Conservation (phyloP, 2,329 filamentous ascomycete genomes). For the Aspergillus sp. region DNA sequence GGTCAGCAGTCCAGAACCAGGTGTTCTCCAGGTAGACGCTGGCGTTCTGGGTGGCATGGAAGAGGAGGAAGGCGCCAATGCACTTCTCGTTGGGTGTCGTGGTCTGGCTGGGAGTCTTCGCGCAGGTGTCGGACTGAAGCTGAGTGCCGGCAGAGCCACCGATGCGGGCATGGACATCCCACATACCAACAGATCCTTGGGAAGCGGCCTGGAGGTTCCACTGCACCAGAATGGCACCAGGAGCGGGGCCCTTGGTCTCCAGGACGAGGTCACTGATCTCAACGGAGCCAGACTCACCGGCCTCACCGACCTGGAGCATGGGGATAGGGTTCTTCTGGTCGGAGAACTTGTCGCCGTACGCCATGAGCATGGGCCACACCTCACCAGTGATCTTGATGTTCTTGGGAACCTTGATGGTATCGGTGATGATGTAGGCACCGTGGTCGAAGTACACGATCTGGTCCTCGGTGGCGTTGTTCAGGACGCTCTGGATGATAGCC, state of each 20-base stretch:
- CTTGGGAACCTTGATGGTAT: conserved; percentile 65
- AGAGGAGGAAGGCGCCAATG: conserved; percentile 69
- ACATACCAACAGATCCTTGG: conserved; percentile 75
- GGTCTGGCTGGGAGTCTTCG: conserved; percentile 69
- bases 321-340: conserved; percentile 75
- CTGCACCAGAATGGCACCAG: conserved; percentile 86
- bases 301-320: conserved; percentile 81
- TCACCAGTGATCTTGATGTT: conserved; percentile 87
- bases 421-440: conserved; percentile 62
- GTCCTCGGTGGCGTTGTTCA: conserved; percentile 65
- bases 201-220: conserved; percentile 74
- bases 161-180: conserved; percentile 95
- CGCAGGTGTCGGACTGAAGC: conserved; percentile 76
- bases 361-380: conserved; percentile 88
- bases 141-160: conserved; percentile 83
- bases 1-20: conserved; percentile 89
- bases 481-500: conserved; percentile 73
- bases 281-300: conserved; percentile 74
- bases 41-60: conserved; percentile 57
- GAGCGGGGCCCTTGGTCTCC: conserved; percentile 77
- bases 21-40: conserved; percentile 83
- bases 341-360: conserved; percentile 71
- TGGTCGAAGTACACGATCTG: conserved; percentile 67
- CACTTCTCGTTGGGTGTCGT: conserved; percentile 67
- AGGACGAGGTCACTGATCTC: conserved; percentile 90